Base-by-base conservation (phyloP, 2,329 filamentous ascomycete genomes). In the Whalleya microplaca region DNA sequence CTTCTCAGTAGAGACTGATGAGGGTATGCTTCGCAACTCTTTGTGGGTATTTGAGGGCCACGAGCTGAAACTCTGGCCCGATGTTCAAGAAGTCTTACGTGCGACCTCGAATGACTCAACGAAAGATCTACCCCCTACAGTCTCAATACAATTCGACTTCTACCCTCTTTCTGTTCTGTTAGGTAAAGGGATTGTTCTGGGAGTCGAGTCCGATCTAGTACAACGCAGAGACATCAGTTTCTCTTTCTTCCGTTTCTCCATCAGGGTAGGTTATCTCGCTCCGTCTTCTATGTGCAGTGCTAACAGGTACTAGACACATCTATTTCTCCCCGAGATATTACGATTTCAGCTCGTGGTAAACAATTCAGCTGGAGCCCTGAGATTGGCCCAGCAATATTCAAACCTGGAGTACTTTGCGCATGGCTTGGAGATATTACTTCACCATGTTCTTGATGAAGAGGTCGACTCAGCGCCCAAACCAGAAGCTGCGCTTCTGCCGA, bases 41-140 rank as follows among this genome's bases (percentile, higher is more conserved):
- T 77, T 99, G 2, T 99, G 95, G 95, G 86, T 92, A 45, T 98
- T 97, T 73, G 92, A 96, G 67, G 95, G 95, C 4, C 85, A 84
- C 53, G 87, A 93, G 62, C 84, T 98, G 64, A 90, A 92, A 63
- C 84, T 91, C 2, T 99, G 95, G 95, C 86, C 91, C 21, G 91
- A 96, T 69, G 86, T 96, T 41, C 87, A 92, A 63, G 91, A 95
- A 58, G 86, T 98, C 27, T 78, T 98, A 41, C 83, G 87, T 37
- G 88, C 89, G 19, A 85, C 87, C 21, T 85, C 87, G 7, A 78
- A 80, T 40, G 88, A 91, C 59, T 75, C 84, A 21, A 80, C 82
- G 12, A 84, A 86, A 59, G 91, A 96, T 50, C 73, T 96, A 2
- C 89, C 91, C 1, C 80, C 84, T 8, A 85, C 91, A 1, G 87